These are phyloP conservation scores for Hyaloscypha variabilis DNA, from an alignment of 495 filamentous ascomycete species.

Conservation along the genomic window DNA sequence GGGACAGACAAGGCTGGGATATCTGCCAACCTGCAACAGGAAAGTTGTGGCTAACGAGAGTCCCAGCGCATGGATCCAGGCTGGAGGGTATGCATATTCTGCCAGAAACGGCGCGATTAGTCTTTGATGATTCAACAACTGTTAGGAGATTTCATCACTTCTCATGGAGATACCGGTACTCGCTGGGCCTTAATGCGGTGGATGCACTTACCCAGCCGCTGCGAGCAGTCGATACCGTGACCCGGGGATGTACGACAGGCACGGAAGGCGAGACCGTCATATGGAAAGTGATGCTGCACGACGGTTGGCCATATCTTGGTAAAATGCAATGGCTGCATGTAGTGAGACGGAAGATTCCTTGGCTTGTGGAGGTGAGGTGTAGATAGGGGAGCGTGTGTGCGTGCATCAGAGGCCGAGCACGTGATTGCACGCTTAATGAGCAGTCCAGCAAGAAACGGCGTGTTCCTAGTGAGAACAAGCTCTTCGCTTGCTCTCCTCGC, in stretches of 20 bases:
- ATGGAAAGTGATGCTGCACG: neutral
- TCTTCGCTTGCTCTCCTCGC: neutral
- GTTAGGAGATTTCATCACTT: constrained; percentile 3
- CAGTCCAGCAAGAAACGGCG: neutral
- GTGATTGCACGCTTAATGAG: neutral
- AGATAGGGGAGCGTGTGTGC: neutral
- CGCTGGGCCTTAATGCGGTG: neutral
- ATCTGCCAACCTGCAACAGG: neutral
- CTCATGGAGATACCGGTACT: neutral
- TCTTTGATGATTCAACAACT: constrained; percentile 11
- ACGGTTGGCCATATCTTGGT: constrained; percentile 15
- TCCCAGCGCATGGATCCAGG: constrained; percentile 9
- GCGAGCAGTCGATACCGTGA: neutral
- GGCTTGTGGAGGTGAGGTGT: neutral
- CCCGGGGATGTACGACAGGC: neutral
- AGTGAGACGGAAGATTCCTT: neutral
- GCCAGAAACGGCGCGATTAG: constrained; percentile 14
- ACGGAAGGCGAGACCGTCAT: neutral
- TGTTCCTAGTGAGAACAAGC: neutral
- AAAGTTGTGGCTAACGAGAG: neutral
- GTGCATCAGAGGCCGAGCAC: neutral
- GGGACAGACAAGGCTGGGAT: constrained; percentile 10
- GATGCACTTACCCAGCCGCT: constrained; percentile 3
- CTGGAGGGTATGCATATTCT: constrained; percentile 6
- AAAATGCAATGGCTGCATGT: constrained; percentile 18